Base-by-base conservation (phyloP, 1,284 basidiomycete genomes). In the Papiliotrema fonsecae region DNA sequence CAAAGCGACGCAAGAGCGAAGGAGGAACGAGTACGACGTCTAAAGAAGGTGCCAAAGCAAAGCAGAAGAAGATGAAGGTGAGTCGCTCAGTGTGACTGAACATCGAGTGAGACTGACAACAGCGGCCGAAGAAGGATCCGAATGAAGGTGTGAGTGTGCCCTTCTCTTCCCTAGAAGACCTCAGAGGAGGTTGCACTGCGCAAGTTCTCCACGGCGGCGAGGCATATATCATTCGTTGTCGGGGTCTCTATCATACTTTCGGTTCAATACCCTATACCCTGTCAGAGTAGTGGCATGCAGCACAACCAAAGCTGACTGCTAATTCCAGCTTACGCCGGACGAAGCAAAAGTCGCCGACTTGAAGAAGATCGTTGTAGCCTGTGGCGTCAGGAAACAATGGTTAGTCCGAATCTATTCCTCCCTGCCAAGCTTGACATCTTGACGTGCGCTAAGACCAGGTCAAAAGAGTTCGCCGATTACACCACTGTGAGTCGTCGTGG, bases 321-420 rank as follows among this genome's bases (percentile, higher is more conserved):
- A 3, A 37, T 24, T 10, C 6, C 54, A 69, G 67, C 53, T 65
- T 1, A 56, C 62, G 1, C 52, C 58, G 0, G 68, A 69, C 22
- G 69, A 73, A 45, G 62, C 60, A 11, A 59, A 55, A 24, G 54
- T 71, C 3, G 65, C 61, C 9, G 64, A 71, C 36, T 50, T 72
- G 34, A 73, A 73, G 52, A 51, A 57, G 22, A 76, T 88, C 21
- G 81, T 92, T 1, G 71, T 80, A 7, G 86, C 86, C 0, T 91
- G 89, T 58, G 88, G 88, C 4, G 78, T 87, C 5, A 81, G 87
- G 47, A 90, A 87, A 71, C 77, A 81, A 25, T 92, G 88, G 88
- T 80, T 77, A 10, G 71, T 54, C n/a, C 34, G n/a, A 13, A 49
- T 10, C 30, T 21, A 11, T 11, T 13, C 11, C 39, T 26, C 39